These are phyloP conservation scores for Globisporangium mamillatum DNA, from an alignment of 352 stramenopile genomes.

Conservation along the genomic window DNA sequence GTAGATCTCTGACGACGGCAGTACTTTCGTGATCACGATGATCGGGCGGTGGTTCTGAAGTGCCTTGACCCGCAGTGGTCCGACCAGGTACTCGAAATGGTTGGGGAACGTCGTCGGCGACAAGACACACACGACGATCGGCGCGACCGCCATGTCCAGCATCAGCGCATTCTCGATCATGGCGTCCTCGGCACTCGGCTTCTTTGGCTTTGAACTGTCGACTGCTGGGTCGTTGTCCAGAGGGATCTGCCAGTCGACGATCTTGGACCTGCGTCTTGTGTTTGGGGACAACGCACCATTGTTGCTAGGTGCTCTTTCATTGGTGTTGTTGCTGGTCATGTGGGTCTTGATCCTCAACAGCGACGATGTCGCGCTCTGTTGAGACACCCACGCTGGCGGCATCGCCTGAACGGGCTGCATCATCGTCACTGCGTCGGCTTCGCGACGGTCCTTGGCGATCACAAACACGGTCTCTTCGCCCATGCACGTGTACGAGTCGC, in stretches of 20 bases:
- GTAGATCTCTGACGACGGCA: slow-evolving; percentile 62
- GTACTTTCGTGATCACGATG: slow-evolving; percentile 52
- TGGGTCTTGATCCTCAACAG: slow-evolving; percentile 15
- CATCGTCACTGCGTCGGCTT: slow-evolving; percentile 40
- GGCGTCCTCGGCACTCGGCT: slow-evolving; percentile 35
- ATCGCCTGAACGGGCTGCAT: slow-evolving; percentile 20
- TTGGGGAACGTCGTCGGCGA: slow-evolving; percentile 55
- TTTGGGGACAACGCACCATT: slow-evolving; percentile 2
- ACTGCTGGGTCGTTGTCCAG: slow-evolving; percentile 7
- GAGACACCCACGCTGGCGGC: slow-evolving; percentile 24
- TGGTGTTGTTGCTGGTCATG: slow-evolving; percentile 10
- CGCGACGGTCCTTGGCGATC: slow-evolving; percentile 59
- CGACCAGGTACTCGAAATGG: slow-evolving; percentile 77
- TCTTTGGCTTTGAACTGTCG: slow-evolving; percentile 9
- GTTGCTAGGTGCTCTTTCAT: neutral
- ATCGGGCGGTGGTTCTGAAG: slow-evolving; percentile 72
- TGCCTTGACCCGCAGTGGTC: slow-evolving; percentile 61
- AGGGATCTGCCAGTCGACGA: slow-evolving; percentile 31
- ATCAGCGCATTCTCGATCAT: slow-evolving; percentile 50
- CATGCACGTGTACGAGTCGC: slow-evolving; percentile 66
- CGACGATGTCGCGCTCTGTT: slow-evolving; percentile 13
- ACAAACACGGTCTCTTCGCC: slow-evolving; percentile 73
- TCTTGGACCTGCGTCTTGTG: slow-evolving; percentile 26
- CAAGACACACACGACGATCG: slow-evolving; percentile 75
- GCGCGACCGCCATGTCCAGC: slow-evolving; percentile 44